phyloP scores from a whole-genome alignment of 495 filamentous ascomycete species.

The Tuber calosporum region DNA sequence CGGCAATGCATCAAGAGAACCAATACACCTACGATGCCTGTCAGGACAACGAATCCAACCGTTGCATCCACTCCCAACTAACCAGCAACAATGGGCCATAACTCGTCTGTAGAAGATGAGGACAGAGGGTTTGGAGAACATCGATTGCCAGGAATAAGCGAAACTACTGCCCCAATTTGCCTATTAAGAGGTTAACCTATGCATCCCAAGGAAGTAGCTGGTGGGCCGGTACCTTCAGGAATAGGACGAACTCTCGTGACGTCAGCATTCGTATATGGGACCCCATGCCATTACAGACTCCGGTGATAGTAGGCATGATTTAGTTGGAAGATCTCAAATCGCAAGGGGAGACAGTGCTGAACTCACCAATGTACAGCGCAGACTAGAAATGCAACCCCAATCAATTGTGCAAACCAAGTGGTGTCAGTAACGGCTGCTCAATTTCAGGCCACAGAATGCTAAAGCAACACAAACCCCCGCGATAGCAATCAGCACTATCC shows the following conservation, averaged over 20 bases:
- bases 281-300: constrained; percentile 1
- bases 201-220: not conserved
- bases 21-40: not conserved
- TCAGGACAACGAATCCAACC: not conserved
- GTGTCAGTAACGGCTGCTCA: not conserved
- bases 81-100: constrained; percentile 4
- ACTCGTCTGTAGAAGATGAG: constrained; percentile 12
- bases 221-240: constrained; percentile 8
- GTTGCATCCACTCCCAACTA: not conserved
- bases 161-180: not conserved
- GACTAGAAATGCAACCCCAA: not conserved
- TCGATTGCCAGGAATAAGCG: not conserved
- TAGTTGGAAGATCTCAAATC: not conserved
- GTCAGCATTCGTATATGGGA: constrained; percentile 8
- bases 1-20: constrained; percentile 4
- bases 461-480: constrained; percentile 9
- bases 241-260: not conserved
- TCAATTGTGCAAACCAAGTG: not conserved
- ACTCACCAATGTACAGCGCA: constrained; percentile 8
- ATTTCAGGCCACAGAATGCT: not conserved
- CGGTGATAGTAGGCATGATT: not conserved
- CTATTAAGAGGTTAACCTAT: not conserved
- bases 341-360: not conserved
- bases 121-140: constrained; percentile 9
- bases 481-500: constrained; percentile 9